A percentile compares a stretch with the other conserved stretches of the same genome.
Evolutionary conservation across 108 stramenopile genomes (phyloP).

Genomic region (Asterionellopsis glacialis): DNA sequence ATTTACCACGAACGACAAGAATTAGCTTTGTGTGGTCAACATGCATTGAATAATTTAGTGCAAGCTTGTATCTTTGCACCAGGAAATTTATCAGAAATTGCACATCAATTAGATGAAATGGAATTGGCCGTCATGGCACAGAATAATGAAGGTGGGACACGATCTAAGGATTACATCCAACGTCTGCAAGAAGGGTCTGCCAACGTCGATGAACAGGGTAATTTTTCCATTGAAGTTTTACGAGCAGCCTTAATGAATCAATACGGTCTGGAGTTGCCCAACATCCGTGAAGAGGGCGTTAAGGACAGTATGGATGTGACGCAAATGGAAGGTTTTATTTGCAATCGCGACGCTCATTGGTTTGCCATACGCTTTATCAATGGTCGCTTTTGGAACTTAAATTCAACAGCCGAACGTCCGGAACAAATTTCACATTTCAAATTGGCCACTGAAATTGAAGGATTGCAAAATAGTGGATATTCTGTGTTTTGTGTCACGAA

Average conservation of each 20-base stretch:
- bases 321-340: conserved; percentile 70
- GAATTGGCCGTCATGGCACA: conserved; percentile 77
- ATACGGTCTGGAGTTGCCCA: conserved; percentile 43
- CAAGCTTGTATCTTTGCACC: conserved; percentile 68
- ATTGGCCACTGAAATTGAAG: conserved; percentile 68
- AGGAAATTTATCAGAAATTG: conserved; percentile 70
- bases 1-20: conserved; percentile 91
- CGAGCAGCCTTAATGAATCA: conserved; percentile 46
- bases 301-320: conserved; percentile 43
- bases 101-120: conserved; percentile 75
- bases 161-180: conserved; percentile 65
- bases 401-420: conserved; percentile 65
- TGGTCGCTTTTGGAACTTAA: conserved; percentile 81
- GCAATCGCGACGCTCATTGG: conserved; percentile 75
- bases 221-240: conserved; percentile 83
- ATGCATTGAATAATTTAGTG: conserved; percentile 87
- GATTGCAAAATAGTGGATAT: conserved; percentile 42
- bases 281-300: conserved; percentile 37
- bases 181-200: conserved; percentile 63
- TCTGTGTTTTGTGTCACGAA: conserved; percentile 57
- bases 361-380: conserved; percentile 86
- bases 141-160: conserved; percentile 60
- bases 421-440: conserved; percentile 71
- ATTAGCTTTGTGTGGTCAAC: conserved; percentile 86
- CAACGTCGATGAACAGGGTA: conserved; percentile 77